phyloP scores from a whole-genome alignment of 768 basidiomycete genomes.

The Amanita brunnescens region DNA sequence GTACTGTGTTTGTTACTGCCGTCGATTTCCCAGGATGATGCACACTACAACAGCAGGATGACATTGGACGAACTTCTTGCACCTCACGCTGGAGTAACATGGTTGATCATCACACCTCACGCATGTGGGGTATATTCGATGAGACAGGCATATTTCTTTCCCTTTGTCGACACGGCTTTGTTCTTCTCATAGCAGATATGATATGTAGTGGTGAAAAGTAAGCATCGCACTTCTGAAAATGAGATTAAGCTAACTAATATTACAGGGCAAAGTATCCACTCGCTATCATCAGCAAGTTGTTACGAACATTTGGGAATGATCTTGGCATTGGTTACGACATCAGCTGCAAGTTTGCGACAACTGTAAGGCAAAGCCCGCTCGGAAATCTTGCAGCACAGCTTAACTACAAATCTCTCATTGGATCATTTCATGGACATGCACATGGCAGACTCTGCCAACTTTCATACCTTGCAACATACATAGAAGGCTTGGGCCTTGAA shows the following conservation, averaged over 20 bases:
- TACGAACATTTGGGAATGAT: neutral
- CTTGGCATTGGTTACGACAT: constrained; percentile 17
- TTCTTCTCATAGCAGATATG: constrained; percentile 13
- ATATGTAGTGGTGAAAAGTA: constrained; percentile 19
- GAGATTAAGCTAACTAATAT: constrained; percentile 12
- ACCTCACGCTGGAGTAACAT: constrained; percentile 15
- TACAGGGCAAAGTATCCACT: constrained; percentile 17
- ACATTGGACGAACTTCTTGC: constrained; percentile 13
- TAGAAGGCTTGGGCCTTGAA: constrained; percentile 13
- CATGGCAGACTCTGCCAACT: constrained; percentile 17
- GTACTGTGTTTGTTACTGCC: neutral
- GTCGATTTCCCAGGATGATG: neutral
- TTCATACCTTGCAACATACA: constrained; percentile 13
- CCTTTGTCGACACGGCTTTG: constrained; percentile 19
- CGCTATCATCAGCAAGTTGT: constrained; percentile 1
- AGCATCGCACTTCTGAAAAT: constrained; percentile 5
- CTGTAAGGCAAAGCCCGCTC: constrained; percentile 13
- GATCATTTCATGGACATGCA: constrained; percentile 17
- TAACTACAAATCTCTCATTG: constrained; percentile 7
- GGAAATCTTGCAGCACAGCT: constrained; percentile 7
- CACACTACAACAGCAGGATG: neutral
- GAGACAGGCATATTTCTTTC: constrained; percentile 20
- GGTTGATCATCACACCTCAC: constrained; percentile 9
- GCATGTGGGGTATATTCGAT: constrained; percentile 20
- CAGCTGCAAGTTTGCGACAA: constrained; percentile 18